Evolutionary conservation across 768 basidiomycete genomes (phyloP), one percentile per base, ranked within the genome.

Genomic region (Pisolithus sp.): DNA sequence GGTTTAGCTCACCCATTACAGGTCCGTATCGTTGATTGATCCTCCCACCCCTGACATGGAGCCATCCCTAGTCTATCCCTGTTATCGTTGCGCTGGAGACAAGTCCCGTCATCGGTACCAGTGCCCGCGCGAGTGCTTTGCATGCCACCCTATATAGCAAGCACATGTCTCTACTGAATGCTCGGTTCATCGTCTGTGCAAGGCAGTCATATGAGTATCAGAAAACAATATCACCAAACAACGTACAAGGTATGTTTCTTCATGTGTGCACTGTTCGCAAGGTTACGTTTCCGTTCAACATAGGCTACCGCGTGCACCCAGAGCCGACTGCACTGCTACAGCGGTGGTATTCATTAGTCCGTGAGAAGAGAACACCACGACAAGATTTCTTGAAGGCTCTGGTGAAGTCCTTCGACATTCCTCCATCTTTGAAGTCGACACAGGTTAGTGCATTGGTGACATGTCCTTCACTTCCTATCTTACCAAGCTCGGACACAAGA

Each of bases 31-130:
- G 40, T n/a, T 4, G 23, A 17, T 6, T 26, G 17, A 58, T 28
- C 31, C 43, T 23, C 31, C n/a, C 42, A 17, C 4, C 50, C 26
- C 31, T 41, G 47, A 56, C 53, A 12, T 40, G 34, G 50, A 17
- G 30, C 34, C 17, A 6, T 50, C 42, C 23, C 50, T 56, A 94
- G 85, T 95, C 91, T 31, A 86, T 96, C 66, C 93, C 95, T 0
- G 80, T 93, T 23, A 86, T 97, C 51, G 80, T 98, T 8, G 89
- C 93, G 6, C 76, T 97, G n/a, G 95, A 97, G 69, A 96, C 95
- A 0, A 87, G 86, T 58, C 74, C 85, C 8, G 75, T 75, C 36
- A 53, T 70, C 0, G 63, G 67, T 4, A 70, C 93, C 31, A 84
- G 86, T 54, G 76, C 80, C 38, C 81, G 92, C 51, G 96, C 94